Base-by-base conservation (phyloP, 1,284 basidiomycete species). In the Melampsora occidentalis region DNA sequence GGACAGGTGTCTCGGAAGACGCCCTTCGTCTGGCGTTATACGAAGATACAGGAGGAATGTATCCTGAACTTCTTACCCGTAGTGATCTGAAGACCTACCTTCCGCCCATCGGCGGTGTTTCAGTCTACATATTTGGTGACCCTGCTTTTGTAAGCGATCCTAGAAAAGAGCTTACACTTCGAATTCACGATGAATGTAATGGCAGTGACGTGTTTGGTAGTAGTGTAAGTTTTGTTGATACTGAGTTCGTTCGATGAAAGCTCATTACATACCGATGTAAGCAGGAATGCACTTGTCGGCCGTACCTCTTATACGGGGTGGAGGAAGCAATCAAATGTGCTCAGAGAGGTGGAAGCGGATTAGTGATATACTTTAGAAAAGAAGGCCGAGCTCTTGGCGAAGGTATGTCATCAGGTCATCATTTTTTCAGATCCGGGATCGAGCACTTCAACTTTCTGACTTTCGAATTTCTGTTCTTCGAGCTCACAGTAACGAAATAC, bases 71-170 rank as follows among this genome's bases (percentile, higher is more conserved):
- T 65, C 90, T 98, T 80, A 97, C 95, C 12, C 89, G 95, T 18
- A 94, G 93, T 0, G 94, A 97, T 82, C 91, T 98, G 85, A 95
- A 96, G 83, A 87, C 94, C 31, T 97, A 97, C 87, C 86, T 97
- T 0, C 95, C 96, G 0, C 96, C 95, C 0, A 97, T 98, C 78
- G 94, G 94, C 2, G 90, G 90, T 51, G 83, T 94, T 80, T 96
- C 94, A 0, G 93, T 93, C 10, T 98, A 98, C 84, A 97, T 98
- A 80, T 94, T 93, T 80, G 93, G 93, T 10, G 89, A 90, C 80
- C 91, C 92, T 0, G 89, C 89, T 2, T 92, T 88, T 82, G 86
- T 95, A 80, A 86, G 86, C 16, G 92, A 96, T 81, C 87, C 89
- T 77, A 86, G 86, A 78, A 94, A 94, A 81, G 93, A 94, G 80